These are phyloP conservation scores for Strombidium stylifer DNA, from an alignment of 73 alveolate species.

Conservation along the genomic window DNA sequence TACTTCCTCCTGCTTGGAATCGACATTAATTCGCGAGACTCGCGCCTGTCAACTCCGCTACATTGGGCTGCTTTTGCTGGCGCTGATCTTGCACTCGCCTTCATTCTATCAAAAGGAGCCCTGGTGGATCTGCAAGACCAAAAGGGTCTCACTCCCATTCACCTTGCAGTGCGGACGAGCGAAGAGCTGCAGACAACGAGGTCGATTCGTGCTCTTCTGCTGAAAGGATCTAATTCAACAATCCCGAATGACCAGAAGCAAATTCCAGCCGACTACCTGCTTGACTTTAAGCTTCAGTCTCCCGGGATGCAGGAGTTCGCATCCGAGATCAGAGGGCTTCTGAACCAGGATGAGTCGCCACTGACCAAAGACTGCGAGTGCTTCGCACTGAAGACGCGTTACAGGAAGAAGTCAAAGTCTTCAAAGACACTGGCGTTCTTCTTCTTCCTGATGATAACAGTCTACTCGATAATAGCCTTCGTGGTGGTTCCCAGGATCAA, in stretches of 20 bases:
- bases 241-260: neutral
- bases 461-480: too few species aligned
- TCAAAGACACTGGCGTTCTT: too few species aligned
- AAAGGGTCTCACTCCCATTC: slow-evolving; percentile 85
- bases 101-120: slow-evolving; percentile 69
- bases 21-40: slow-evolving; percentile 59
- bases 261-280: slow-evolving; percentile 23
- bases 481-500: too few species aligned
- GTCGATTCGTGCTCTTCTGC: slow-evolving; percentile 29
- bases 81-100: slow-evolving; percentile 65
- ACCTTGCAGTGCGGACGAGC: slow-evolving; percentile 58
- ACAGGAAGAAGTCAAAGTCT: too few species aligned
- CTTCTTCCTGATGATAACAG: too few species aligned
- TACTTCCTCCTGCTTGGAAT: slow-evolving; percentile 57
- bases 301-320: too few species aligned
- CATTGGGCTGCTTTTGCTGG: slow-evolving; percentile 85
- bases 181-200: slow-evolving; percentile 43
- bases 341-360: too few species aligned
- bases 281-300: too few species aligned
- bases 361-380: too few species aligned
- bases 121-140: slow-evolving; percentile 60
- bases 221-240: slow-evolving; percentile 46
- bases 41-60: slow-evolving; percentile 65
- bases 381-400: too few species aligned
- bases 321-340: too few species aligned